Conservation (phyloP, 345 rosid genomes). For the Syzygium jambos region DNA sequence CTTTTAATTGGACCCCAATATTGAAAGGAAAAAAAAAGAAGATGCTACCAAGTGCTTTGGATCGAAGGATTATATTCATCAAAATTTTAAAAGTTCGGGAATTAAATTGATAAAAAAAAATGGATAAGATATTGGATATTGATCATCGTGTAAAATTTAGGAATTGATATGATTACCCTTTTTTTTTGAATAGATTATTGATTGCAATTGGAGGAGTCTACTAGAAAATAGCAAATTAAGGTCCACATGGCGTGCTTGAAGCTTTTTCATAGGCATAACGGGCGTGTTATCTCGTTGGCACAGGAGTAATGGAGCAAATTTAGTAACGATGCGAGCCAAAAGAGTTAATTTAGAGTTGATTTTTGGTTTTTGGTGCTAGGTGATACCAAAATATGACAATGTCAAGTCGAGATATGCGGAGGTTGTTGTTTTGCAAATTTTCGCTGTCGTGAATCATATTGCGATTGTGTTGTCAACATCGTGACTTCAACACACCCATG, state of each 20-base stretch:
- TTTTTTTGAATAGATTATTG: neutral
- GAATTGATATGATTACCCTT: neutral
- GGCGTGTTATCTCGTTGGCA: neutral
- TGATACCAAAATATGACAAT: neutral
- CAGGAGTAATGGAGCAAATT: neutral
- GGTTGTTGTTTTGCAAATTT: neutral
- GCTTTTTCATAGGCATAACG: neutral
- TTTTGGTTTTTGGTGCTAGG: neutral
- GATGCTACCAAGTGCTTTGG: neutral
- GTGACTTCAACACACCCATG: neutral
- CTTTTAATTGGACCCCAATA: neutral
- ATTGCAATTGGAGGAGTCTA: neutral
- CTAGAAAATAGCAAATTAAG: neutral
- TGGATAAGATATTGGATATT: too few relatives aligned
- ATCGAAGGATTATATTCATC: neutral
- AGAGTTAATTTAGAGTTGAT: neutral
- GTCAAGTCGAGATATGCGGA: neutral
- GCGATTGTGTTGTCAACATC: neutral
- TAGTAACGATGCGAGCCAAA: neutral
- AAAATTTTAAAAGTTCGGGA: too few relatives aligned
- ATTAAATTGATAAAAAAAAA: too few relatives aligned
- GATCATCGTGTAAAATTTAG: neutral
- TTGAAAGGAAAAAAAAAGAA: neutral
- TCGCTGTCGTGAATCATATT: neutral
- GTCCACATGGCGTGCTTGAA: neutral